Evolutionary conservation across 768 basidiomycete genomes (phyloP), one percentile per base, ranked within the genome.

Genomic region (Leccinum barrowsii): DNA sequence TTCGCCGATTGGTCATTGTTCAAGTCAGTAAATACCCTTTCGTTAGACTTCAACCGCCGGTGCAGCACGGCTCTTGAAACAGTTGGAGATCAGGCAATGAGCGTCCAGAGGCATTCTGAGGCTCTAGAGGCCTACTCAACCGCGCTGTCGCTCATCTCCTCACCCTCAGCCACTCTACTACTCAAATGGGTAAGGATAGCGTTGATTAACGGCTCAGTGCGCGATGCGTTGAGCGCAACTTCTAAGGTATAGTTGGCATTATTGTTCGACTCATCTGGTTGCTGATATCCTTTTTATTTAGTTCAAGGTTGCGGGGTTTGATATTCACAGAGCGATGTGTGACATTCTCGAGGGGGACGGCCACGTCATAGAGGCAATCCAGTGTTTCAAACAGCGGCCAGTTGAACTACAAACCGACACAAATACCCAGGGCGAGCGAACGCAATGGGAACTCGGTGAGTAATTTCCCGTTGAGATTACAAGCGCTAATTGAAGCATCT

Each of bases 261-360:
- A 32, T 40, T 5, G 1, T 17, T 19, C 34, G 2, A 4, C 7
- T 30, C 3, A 11, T 5, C 7, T 3, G 4, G 3, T 37, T 26
- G 1, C 24, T 13, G 5, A n/a, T 19, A 11, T n/a, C 2, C 15
- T 44, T 26, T 28, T 1, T 26, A 4, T 11, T 17, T 7, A 62
- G 59, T 60, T 62, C 51, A 53, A 50, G 22, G 3, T 62, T 34
- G 37, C 60, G 1, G 26, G 2, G 5, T 55, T 55, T 11, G 11
- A 22, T 12, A 7, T 56, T 2, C 55, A 53, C 6, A 46, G 7
- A 7, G 26, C 5, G 1, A 50, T 63, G 5, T 62, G 60, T 7
- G 50, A 58, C 4, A 7, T 52, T 10, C 59, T 63, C 1, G 46
- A 55, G 7, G 8, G 7, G 4, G 28, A 7, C 5, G 37, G 44